Evolutionary conservation across 306 rosid species (phyloP).

Genomic region (Comarum palustre): DNA sequence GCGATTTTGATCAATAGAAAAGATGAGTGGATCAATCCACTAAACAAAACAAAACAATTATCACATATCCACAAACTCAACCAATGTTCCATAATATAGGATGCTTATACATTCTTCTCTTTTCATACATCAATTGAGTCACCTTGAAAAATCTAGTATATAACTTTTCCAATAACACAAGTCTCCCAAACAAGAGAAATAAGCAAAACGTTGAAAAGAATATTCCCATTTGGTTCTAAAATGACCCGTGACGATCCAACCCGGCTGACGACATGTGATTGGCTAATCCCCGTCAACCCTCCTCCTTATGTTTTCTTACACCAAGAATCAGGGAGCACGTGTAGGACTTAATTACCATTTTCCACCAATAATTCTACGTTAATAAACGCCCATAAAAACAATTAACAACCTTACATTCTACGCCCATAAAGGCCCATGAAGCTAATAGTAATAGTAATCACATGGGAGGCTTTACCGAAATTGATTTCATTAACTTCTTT

Average conservation of each 20-base stretch:
- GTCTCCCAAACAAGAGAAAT: not conserved
- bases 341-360: not conserved
- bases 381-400: not conserved
- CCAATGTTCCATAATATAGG: not conserved
- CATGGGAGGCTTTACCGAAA: conserved; percentile 30
- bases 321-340: conserved; percentile 23
- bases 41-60: not conserved
- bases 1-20: not conserved
- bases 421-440: not conserved
- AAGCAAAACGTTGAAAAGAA: not conserved
- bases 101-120: not conserved
- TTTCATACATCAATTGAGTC: not conserved
- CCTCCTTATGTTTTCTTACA: conserved; percentile 1
- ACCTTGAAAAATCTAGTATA: not conserved
- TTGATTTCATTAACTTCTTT: conserved; percentile 20
- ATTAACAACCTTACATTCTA: too few relatives aligned
- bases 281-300: conserved; percentile 4
- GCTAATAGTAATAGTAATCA: conserved; percentile 30
- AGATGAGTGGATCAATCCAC: not conserved
- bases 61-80: not conserved
- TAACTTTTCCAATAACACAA: not conserved
- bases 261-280: not conserved
- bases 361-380: not conserved
- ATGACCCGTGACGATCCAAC: conserved; percentile 7
- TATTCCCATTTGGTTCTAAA: not conserved